phyloP scores from a whole-genome alignment of 768 basidiomycete species.

The Tulasnella sp. region DNA sequence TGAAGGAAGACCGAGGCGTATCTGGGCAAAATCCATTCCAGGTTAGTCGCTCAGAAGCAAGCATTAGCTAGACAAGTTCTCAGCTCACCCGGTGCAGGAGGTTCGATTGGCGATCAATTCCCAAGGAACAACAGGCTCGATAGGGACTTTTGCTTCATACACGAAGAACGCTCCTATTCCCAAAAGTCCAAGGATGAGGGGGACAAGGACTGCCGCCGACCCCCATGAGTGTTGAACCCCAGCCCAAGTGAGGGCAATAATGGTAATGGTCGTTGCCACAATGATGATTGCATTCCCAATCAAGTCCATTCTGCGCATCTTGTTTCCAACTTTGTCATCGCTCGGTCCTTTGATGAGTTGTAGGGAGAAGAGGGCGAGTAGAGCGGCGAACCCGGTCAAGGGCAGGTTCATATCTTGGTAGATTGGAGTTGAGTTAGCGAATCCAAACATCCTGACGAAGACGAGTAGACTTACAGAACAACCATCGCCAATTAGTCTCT shows the following conservation, averaged over 20 bases:
- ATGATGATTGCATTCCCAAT: conserved; percentile 29
- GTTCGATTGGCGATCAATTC: conserved; percentile 32
- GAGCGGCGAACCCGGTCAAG: neutral
- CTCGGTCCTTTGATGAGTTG: neutral
- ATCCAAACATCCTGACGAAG: neutral
- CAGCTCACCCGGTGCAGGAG: conserved; percentile 27
- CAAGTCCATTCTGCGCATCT: neutral
- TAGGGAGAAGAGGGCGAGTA: neutral
- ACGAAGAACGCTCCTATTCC: conserved; percentile 25
- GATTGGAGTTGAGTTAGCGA: neutral
- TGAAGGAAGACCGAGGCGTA: conserved; percentile 22
- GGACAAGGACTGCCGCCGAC: conserved; percentile 36
- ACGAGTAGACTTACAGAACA: conserved; percentile 30
- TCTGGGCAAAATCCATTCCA: conserved; percentile 28
- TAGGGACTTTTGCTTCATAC: neutral
- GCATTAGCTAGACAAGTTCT: neutral
- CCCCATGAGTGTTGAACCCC: conserved; percentile 39
- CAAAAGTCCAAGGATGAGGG: conserved; percentile 36
- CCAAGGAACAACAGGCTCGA: conserved; percentile 26
- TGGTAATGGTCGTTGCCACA: conserved; percentile 34
- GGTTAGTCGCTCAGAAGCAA: conserved; percentile 12
- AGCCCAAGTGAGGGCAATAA: conserved; percentile 36
- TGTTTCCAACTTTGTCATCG: neutral
- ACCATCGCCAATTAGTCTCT: conserved; percentile 36
- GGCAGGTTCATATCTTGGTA: neutral